Evolutionary conservation across 1,284 basidiomycete genomes (phyloP), one percentile per base, ranked within the genome.

Genomic region (Volvariella surrecta): DNA sequence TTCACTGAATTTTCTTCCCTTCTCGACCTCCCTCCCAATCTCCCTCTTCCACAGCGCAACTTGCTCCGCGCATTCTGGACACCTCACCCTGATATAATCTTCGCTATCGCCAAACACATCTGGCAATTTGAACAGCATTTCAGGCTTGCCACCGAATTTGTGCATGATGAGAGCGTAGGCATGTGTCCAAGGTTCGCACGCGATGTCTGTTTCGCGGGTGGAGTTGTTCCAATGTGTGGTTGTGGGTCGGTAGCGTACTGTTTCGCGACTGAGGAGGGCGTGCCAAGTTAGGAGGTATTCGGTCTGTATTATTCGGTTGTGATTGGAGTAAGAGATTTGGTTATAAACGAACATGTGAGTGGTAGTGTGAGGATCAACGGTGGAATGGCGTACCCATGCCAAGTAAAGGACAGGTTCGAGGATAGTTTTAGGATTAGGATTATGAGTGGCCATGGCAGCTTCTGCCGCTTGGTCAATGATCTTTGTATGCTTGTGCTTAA

Each of bases 401-500:
- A 35, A 15, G 34, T 35, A 35, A 8, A 35, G 18, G 15, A 6
- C 18, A 8, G 34, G 34, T n/a, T 35, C 34, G n/a, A 35, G 18
- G 13, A 35, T 19, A 4, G n/a, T 35, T 35, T 19, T 35, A n/a
- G 18, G 34, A 15, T 19, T 35, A 8, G 13, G 7, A 8, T 16
- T 19, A n/a, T 15, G 34, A 8, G 15, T 4, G 18, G 34, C 13
- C 7, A 35, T 6, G 6, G 34, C 34, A 15, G 34, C 34, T 35
- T 35, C 34, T 6, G 34, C 34, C 6, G 34, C 6, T 35, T 35
- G n/a, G 34, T 35, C 34, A 15, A 35, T 35, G n/a, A 35, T 15
- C 13, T 15, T 19, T 4, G 34, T 16, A n/a, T 39, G 38, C 20
- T 24, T 24, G 34, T 45, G 44, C 19, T 32, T 40, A 7, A 37